phyloP scores from a whole-genome alignment of 2,329 filamentous ascomycete species.

The Gremmenia infestans region DNA sequence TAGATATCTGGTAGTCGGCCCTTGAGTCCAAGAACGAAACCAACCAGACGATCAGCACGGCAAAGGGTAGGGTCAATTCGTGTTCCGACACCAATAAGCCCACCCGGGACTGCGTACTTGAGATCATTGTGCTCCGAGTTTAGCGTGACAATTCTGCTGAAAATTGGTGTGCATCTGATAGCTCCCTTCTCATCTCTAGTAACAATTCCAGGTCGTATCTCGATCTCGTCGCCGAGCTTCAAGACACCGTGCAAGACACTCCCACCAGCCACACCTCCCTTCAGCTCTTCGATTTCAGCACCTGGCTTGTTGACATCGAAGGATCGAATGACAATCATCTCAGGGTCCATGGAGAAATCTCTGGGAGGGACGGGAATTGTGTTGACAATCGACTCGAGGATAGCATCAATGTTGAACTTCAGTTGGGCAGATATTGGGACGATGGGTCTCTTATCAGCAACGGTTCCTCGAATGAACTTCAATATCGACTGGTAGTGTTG shows the following conservation, averaged over 20 bases:
- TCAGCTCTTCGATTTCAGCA: conserved; percentile 96
- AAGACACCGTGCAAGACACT: conserved; percentile 94
- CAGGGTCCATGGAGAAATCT: conserved; percentile 86
- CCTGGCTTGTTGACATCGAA: conserved; percentile 99
- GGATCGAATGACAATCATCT: conserved; percentile 99
- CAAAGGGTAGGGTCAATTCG: conserved; percentile 96
- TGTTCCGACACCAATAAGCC: conserved; percentile 96
- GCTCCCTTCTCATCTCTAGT: conserved; percentile 90
- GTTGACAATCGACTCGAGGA: conserved; percentile 93
- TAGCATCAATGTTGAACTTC: conserved; percentile 98
- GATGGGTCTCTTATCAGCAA: conserved; percentile 89
- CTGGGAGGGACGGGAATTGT: conserved; percentile 88
- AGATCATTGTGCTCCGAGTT: conserved; percentile 98
- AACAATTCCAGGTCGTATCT: conserved; percentile 98
- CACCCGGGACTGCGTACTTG: conserved; percentile 96
- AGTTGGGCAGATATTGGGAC: conserved; percentile 97
- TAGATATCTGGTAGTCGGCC: conserved; percentile 94
- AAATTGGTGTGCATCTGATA: conserved; percentile 95
- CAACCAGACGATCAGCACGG: conserved; percentile 97
- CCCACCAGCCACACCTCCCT: conserved; percentile 97
- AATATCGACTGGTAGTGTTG: conserved; percentile 95
- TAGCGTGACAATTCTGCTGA: conserved; percentile 87
- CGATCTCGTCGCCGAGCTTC: conserved; percentile 96
- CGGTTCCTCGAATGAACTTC: conserved; percentile 97
- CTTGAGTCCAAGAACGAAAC: conserved; percentile 93